Evolutionary conservation across 169 alveolate species (phyloP).

Genomic region (Plasmodium blacklocki): DNA sequence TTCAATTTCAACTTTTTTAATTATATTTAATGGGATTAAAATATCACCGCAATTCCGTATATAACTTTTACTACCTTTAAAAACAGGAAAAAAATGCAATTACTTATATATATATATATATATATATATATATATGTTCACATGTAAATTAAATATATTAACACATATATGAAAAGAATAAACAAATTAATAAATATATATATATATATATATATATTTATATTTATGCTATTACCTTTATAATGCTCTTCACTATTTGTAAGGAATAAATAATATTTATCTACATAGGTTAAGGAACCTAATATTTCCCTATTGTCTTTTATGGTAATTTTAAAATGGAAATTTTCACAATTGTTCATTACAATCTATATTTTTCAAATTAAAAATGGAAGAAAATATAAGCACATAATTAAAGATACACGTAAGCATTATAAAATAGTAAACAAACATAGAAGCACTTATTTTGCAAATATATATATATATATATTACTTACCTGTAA

Average conservation of each 20-base stretch:
- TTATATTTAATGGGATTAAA: conserved; percentile 54
- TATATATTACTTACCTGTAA: conserved; percentile 18
- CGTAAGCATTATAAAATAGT: no score
- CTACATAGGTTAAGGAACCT: conserved; percentile 58
- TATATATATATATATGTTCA: no score
- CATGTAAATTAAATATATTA: no score
- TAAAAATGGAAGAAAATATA: neutral
- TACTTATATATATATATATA: neutral
- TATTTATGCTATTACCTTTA: conserved; percentile 23
- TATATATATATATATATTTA: no score
- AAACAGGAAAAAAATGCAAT: conserved; percentile 11
- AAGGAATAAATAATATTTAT: conserved; percentile 49
- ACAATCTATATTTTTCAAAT: conserved; percentile 8
- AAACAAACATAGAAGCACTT: no score
- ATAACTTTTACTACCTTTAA: conserved; percentile 26
- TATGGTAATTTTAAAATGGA: conserved; percentile 38
- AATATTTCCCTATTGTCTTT: conserved; percentile 63
- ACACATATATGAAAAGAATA: no score
- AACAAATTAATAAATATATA: no score
- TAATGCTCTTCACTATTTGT: conserved; percentile 53
- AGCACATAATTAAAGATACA: no score
- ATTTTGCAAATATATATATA: conserved; percentile 8
- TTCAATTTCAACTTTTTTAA: conserved; percentile 41
- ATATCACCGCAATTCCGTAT: conserved; percentile 30
- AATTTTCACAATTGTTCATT: conserved; percentile 30